Evolutionary conservation across 768 basidiomycete species (phyloP).

Genomic region (Piloderma croceum): DNA sequence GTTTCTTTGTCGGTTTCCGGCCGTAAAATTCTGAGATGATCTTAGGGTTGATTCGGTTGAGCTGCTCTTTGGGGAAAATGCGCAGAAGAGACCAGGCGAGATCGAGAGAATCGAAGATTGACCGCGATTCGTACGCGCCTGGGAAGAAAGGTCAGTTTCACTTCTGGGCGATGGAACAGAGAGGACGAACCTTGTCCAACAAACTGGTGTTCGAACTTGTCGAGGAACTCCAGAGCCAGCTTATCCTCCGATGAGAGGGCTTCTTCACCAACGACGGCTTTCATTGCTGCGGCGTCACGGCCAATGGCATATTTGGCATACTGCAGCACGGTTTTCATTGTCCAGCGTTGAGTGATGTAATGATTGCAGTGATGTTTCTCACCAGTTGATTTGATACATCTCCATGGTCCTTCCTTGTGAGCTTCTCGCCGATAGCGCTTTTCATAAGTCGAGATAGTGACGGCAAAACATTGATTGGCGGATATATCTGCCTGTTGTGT

Average conservation of each 20-base stretch:
- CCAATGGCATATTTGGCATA: constrained; percentile 99
- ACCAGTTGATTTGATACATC: constrained; percentile 99
- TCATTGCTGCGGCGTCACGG: constrained; percentile 96
- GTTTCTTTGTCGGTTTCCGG: constrained; percentile 70
- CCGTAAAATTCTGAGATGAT: constrained; percentile 92
- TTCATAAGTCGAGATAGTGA: constrained; percentile 99
- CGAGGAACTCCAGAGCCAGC: constrained; percentile 92
- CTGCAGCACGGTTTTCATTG: constrained; percentile 39
- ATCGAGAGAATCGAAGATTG: constrained; percentile 95
- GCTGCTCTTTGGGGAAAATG: constrained; percentile 97
- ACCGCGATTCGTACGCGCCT: constrained; percentile 93
- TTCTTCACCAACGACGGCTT: constrained; percentile 98
- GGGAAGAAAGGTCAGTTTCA: constrained; percentile 4
- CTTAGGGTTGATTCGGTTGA: constrained; percentile 97
- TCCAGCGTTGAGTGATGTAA: not conserved
- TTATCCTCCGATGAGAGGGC: constrained; percentile 94
- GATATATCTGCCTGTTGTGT: constrained; percentile 96
- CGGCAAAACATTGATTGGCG: constrained; percentile 98
- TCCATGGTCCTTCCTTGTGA: constrained; percentile 97
- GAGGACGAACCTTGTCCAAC: constrained; percentile 80
- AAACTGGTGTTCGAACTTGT: constrained; percentile 96
- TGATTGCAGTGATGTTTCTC: constrained; percentile 25
- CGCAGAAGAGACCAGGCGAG: constrained; percentile 94
- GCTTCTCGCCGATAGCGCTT: constrained; percentile 95
- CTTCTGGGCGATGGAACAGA: constrained; percentile 10